These are phyloP conservation scores for Adansonia gregorii DNA, from an alignment of 441 rosid genomes.

Conservation along the genomic window DNA sequence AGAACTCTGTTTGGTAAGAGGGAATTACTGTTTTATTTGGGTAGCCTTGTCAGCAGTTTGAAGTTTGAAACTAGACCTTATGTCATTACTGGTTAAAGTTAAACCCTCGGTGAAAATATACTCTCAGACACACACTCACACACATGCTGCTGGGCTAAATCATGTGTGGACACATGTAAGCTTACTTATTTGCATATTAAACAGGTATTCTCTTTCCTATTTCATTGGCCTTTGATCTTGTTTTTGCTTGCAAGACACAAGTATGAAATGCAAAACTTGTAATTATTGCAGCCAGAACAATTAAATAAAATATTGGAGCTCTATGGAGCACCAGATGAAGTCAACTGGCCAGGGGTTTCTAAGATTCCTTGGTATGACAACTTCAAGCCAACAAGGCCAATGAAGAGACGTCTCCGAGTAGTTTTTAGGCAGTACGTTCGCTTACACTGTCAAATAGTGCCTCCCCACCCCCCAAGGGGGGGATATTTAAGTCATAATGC, in stretches of 20 bases:
- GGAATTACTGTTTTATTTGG: no score
- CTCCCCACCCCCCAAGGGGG: not conserved
- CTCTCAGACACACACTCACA: not conserved
- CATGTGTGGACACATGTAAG: not conserved
- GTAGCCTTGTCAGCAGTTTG: no score
- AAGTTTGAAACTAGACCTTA: not conserved
- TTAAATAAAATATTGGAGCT: constrained; percentile 88
- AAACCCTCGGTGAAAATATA: not conserved
- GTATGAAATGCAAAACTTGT: constrained; percentile 18
- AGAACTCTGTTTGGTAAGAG: no score
- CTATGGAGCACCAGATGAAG: constrained; percentile 91
- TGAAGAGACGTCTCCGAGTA: constrained; percentile 84
- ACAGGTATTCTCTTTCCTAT: not conserved
- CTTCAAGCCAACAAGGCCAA: constrained; percentile 76
- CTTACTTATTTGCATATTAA: not conserved
- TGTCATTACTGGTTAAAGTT: not conserved
- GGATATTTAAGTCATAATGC: not conserved
- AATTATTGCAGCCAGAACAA: constrained; percentile 71
- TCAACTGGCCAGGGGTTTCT: constrained; percentile 65
- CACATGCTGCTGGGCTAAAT: not conserved
- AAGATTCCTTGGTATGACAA: constrained; percentile 74
- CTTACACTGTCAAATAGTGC: not conserved
- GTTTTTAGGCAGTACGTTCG: constrained; percentile 78
- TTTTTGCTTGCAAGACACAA: not conserved
- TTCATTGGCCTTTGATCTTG: not conserved